Percentiles rank a stretch among this genome's conserved stretches.
Evolutionary conservation across 176 grass and related monocot genomes (phyloP).

Genomic region (Oryza officinalis): DNA sequence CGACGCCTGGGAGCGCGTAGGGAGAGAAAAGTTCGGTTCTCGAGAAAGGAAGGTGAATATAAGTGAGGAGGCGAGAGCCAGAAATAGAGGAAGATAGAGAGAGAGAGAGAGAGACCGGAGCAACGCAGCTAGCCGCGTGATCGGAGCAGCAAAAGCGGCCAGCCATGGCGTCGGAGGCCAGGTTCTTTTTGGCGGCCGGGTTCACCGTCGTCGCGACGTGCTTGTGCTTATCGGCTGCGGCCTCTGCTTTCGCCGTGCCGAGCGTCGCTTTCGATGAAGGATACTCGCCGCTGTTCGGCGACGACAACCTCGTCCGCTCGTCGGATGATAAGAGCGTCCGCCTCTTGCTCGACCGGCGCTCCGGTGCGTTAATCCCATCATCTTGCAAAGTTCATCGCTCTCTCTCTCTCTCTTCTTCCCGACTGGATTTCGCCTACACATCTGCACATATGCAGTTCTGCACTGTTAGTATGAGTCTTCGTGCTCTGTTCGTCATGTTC

Average conservation of each 20-base stretch:
- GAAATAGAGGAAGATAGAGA: background rate
- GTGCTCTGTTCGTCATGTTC: background rate
- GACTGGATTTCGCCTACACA: background rate
- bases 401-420: background rate
- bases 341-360: slow-evolving; percentile 71
- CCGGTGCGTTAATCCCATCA: slow-evolving; percentile 39
- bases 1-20: slow-evolving; percentile 16
- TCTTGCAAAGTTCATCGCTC: background rate
- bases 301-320: slow-evolving; percentile 64
- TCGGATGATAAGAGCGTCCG: slow-evolving; percentile 47
- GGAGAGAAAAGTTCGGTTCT: slow-evolving; percentile 23
- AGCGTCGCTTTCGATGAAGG: slow-evolving; percentile 61
- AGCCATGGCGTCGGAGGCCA: slow-evolving; percentile 35
- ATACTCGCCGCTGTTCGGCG: slow-evolving; percentile 77
- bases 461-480: background rate
- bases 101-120: background rate
- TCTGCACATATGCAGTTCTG: background rate
- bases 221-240: slow-evolving; percentile 16
- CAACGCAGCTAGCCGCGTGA: background rate
- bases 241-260: slow-evolving; percentile 55
- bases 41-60: background rate
- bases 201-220: slow-evolving; percentile 19
- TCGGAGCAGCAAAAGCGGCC: background rate
- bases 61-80: background rate
- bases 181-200: slow-evolving; percentile 19